phyloP scores from a whole-genome alignment of 1,139 yeast species.

The Saccharomyces hybrid region DNA sequence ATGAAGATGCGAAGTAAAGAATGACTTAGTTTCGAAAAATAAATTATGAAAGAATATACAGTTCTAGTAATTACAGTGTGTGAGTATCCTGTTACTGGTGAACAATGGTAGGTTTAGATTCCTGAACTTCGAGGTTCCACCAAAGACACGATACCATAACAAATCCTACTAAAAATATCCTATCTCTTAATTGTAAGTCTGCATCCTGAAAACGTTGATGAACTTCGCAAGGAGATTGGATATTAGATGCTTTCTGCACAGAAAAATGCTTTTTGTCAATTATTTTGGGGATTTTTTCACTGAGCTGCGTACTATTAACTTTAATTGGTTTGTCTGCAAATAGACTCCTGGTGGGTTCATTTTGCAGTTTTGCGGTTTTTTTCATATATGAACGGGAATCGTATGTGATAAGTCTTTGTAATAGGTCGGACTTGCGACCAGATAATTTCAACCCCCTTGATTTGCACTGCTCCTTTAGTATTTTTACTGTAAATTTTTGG shows the following conservation, averaged over 20 bases:
- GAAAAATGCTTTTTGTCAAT: background rate
- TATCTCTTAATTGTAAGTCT: background rate
- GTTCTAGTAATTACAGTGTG: background rate
- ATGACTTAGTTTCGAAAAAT: background rate
- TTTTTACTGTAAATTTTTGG: slow-evolving; percentile 35
- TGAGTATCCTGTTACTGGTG: background rate
- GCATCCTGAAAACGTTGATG: background rate
- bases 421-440: slow-evolving; percentile 48
- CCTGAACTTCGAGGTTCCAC: background rate
- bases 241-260: background rate
- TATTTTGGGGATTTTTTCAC: background rate
- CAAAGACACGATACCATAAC: background rate
- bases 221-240: background rate
- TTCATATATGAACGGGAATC: background rate
- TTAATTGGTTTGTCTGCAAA: background rate
- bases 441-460: slow-evolving; percentile 47
- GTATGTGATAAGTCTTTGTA: slow-evolving; percentile 37
- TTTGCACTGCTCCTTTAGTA: slow-evolving; percentile 47
- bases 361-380: background rate
- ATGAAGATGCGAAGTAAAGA: background rate
- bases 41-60: background rate
- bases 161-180: background rate
- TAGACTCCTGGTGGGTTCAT: background rate
- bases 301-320: background rate
- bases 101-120: background rate